Evolutionary conservation across 306 rosid species (phyloP), one percentile per base, ranked within the genome.

Genomic region (Rubus idaeus): DNA sequence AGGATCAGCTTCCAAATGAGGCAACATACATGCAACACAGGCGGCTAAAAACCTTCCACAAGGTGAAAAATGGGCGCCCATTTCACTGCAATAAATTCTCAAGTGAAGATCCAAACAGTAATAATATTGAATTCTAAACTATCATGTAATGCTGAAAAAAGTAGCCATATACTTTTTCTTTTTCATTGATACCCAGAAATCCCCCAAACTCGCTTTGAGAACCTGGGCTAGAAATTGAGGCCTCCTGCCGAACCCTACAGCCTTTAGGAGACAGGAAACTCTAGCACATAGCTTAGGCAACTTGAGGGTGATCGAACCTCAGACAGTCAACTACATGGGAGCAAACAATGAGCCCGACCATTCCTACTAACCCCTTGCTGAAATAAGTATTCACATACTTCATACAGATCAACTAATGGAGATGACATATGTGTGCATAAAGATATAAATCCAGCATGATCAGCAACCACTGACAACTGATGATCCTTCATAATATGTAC

Each of bases 31-130:
- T 73, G 98, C 99, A 81, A 96, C 99, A 81, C 99, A 93, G 61
- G 97, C 97, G 35, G 99, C 99, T 85, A 96, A 90, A 90, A 87
- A 96, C 86, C 90, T 92, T 82, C 99, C 99, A 35, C 97, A 96
- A n/a, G 99, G 99, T 70, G 99, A 93, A 87, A 96, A 96, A 78
- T 92, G 99, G 73, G 97, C 96, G 78, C 99, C 99, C 98, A 96
- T 96, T 88, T 96, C 99, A 84, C 99, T 96, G 96, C 89, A 95
- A 84, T 65, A 78, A 58, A 68, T 51, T 68, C 52, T 11, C 20
- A 4, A 61, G 77, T 72, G 18, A 84, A 58, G 60, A 70, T 62
- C 52, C 52, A 47, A 23, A 47, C 7, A 66, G 37, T 37, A 64
- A 37, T 63, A 69, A 64, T 13, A 52, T 13, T 3, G 6, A 53